phyloP scores from a whole-genome alignment of 768 basidiomycete genomes.

The Cytidiella melzeri region DNA sequence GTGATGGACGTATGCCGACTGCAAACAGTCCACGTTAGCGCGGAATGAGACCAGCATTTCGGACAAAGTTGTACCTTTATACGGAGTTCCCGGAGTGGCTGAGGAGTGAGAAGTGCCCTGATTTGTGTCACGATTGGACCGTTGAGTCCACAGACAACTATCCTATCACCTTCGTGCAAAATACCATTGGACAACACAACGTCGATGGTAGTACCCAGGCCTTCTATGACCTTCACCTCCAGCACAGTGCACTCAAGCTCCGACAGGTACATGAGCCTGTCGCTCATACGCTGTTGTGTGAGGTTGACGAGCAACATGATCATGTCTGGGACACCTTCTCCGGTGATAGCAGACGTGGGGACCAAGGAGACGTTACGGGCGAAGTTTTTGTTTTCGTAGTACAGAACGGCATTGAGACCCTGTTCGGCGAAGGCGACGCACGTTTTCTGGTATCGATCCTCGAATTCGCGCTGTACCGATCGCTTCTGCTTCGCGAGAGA shows the following conservation, averaged over 20 bases:
- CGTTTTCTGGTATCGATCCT: constrained; percentile 78
- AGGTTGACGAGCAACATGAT: constrained; percentile 97
- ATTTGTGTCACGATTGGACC: constrained; percentile 96
- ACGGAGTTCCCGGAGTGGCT: constrained; percentile 91
- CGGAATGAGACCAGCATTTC: no score
- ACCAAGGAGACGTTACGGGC: constrained; percentile 93
- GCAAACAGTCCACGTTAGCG: constrained; percentile 3
- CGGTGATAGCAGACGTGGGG: constrained; percentile 96
- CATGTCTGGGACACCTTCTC: constrained; percentile 99
- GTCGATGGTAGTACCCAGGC: constrained; percentile 96
- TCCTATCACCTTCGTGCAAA: constrained; percentile 84
- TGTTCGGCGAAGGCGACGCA: constrained; percentile 96
- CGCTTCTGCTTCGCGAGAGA: constrained; percentile 78
- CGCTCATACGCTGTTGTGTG: constrained; percentile 97
- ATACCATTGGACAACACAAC: constrained; percentile 94
- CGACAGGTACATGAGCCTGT: constrained; percentile 95
- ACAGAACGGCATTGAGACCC: constrained; percentile 89
- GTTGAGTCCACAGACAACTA: constrained; percentile 95
- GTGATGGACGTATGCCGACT: constrained; percentile 97
- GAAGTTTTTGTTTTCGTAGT: constrained; percentile 97
- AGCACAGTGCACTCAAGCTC: constrained; percentile 97
- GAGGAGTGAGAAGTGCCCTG: constrained; percentile 90
- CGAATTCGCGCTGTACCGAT: constrained; percentile 85
- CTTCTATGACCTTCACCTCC: constrained; percentile 98
- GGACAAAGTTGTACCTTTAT: no score